Evolutionary conservation across 2,329 filamentous ascomycete genomes (phyloP), one percentile per base, ranked within the genome.

Genomic region (Aspergillus transmontanensis): DNA sequence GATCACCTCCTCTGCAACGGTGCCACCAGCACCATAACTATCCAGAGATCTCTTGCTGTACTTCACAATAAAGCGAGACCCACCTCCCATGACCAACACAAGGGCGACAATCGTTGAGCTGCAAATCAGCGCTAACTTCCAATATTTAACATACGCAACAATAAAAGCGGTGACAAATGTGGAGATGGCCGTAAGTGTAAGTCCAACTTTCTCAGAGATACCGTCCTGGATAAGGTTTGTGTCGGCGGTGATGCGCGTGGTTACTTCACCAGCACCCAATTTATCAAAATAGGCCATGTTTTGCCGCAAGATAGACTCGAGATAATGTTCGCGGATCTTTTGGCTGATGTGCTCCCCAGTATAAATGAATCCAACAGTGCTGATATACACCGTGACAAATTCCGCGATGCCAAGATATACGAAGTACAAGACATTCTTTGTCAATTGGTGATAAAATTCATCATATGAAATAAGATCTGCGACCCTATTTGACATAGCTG

Each of bases 251-350:
- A 97, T 97, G 67, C 94, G 89, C 1, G 94, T 97, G 0, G 94
- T 97, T 64, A 98, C 92, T 79, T 97, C 95, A 63, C 94, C 94
- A 39, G 93, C 91, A 58, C 94, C 94, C 16, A 97, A 85, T 73
- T 95, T 95, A 78, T 98, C 95, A 78, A 96, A 96, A 78, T 92
- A 96, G 53, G 88, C 93, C 75, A 96, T 94, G 75, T 97, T 96
- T 76, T 96, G 93, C 64, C 88, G 87, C 81, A 96, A 82, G 73
- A 93, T 94, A 66, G 91, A 92, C 70, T 89, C 86, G 7, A 99
- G 86, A 71, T 98, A 98, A 69, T 92, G 86, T 74, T 92, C 87
- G 63, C 94, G 88, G 70, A 94, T 91, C 80, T 93, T 92, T 66
- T 87, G 86, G 62, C 89, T 89, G 73, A 94, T 88, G 72, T 93